These are phyloP conservation scores for Rheum nobile DNA, from an alignment of 148 eudicot species.

Conservation along the genomic window DNA sequence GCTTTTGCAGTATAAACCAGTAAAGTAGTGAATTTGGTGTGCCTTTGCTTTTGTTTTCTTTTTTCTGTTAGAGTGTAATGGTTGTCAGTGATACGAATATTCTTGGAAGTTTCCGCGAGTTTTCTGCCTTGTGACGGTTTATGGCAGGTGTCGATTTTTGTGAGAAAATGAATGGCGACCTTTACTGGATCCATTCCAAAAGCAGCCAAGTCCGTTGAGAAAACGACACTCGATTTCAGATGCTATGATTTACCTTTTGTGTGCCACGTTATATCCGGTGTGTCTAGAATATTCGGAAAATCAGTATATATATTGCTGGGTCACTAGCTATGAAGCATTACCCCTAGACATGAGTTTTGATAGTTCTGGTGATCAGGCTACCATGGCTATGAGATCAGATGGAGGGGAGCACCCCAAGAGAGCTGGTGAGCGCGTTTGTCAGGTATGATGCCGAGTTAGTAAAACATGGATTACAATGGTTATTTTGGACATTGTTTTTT, in stretches of 20 bases:
- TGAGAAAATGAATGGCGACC: background rate
- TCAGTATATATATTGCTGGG: background rate
- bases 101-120: background rate
- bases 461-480: background rate
- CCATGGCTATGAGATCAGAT: constrained; percentile 31
- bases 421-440: constrained; percentile 63
- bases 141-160: background rate
- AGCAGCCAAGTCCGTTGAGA: background rate
- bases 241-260: background rate
- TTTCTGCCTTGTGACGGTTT: background rate
- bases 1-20: background rate
- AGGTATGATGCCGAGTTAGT: constrained; percentile 27
- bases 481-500: background rate
- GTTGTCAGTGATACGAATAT: background rate
- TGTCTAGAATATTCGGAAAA: background rate
- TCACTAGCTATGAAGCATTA: background rate
- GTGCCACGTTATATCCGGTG: background rate
- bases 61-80: background rate
- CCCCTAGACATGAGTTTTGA: background rate
- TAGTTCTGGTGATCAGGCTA: constrained; percentile 25
- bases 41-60: background rate
- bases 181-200: background rate
- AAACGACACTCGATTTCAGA: background rate
- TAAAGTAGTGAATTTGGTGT: background rate
- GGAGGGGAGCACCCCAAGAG: constrained; percentile 68